Base-by-base conservation (phyloP, 225 moss, liverwort and hornwort genomes). In the Anthoceros angustus region DNA sequence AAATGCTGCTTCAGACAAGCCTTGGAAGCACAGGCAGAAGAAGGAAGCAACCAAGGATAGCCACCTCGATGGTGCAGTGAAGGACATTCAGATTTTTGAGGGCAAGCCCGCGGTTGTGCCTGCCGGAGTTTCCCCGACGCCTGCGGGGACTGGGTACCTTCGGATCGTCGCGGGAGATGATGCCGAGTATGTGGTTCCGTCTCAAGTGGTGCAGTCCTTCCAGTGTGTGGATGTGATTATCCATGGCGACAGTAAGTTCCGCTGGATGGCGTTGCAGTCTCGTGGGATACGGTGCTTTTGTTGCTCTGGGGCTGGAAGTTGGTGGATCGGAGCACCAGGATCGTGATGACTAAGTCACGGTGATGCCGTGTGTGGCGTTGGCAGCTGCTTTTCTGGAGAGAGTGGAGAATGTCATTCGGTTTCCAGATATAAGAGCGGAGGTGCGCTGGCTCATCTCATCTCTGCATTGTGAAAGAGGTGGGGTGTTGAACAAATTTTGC, bases 351-450 rank as follows among this genome's bases (percentile, higher is more conserved):
- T 41, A 43, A 61, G 16, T 42, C 39, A 64, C 40, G 41, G 15
- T 20, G 23, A 46, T 16, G 45, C 45, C 45, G 45, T 46, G 11
- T 11, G n/a, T 55, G 55, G 7, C 18, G 5, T 55, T 66, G 71
- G 76, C 84, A 89, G 89, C 84, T 72, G 66, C 87, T 11, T 90
- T 87, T 70, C 83, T 79, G 71, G 89, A 90, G 71, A 90, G 81
- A 24, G 60, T 87, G 75, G 89, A 87, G 79, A 78, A 83, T 40
- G 74, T 72, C 41, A 77, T 90, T 49, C 82, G 80, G 64, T 90
- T 90, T 66, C 87, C 89, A 64, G 87, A 90, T 70, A 90, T 90
- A 75, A 72, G 77, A 41, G 32, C 78, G 46, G 87, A 85, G 80
- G 89, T 83, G 65, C 55, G 23, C 12, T 23, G 6, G n/a, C 23